A percentile compares a stretch with the other conserved stretches of the same genome.
Conservation (phyloP, 257 asterid species). For the Solanum medicagineum region DNA sequence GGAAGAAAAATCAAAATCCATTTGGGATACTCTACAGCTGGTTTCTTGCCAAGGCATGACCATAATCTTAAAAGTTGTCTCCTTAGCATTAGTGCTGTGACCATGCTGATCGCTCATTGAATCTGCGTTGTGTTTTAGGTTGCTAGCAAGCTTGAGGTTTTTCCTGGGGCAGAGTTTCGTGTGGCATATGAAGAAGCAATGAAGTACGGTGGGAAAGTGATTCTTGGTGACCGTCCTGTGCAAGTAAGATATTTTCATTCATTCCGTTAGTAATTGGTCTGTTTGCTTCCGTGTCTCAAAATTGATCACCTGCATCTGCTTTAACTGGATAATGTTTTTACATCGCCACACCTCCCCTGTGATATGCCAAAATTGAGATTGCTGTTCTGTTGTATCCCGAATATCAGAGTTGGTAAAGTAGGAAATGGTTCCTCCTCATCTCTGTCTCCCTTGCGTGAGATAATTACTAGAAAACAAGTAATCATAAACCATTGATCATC, state of each 20-base stretch:
- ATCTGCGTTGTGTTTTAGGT: slow-evolving; percentile 25
- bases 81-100: not conserved
- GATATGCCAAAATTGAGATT: not conserved
- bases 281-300: not conserved
- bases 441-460: not conserved
- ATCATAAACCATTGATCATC: not conserved
- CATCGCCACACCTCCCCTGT: not conserved
- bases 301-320: not conserved
- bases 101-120: not conserved
- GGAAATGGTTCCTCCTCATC: not conserved
- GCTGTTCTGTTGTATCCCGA: not conserved
- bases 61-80: not conserved
- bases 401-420: not conserved
- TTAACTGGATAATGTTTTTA: not conserved
- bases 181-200: slow-evolving; percentile 90
- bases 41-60: slow-evolving; percentile 89
- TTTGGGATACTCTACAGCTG: slow-evolving; percentile 91
- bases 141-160: slow-evolving; percentile 78
- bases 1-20: slow-evolving; percentile 80
- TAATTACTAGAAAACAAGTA: not conserved
- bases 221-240: slow-evolving; percentile 92
- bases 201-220: slow-evolving; percentile 84
- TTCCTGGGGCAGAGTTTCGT: slow-evolving; percentile 96
- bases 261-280: not conserved
- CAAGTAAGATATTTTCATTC: slow-evolving; percentile 36